Base-by-base conservation (phyloP, 108 stramenopile species). In the Ochromonas danica region DNA sequence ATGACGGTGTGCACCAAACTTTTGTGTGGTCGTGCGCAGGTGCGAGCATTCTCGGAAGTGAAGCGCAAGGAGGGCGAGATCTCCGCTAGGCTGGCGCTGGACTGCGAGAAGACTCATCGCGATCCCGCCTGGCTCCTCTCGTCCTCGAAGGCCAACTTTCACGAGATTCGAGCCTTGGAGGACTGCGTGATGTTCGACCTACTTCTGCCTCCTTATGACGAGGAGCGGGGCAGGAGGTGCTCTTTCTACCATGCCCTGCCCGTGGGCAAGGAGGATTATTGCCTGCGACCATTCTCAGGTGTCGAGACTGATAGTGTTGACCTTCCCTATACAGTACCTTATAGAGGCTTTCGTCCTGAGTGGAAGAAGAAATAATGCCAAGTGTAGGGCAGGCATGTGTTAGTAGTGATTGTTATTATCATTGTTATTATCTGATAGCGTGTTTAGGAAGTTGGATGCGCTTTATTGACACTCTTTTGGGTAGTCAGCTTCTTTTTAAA, bases 1-100 rank as follows among this genome's bases (percentile, higher is more conserved):
- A 57, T 57, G 51, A 57, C 51, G 17, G 51, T 57, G 10, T 57
- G 51, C 51, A 57, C 17, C 51, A 57, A 57, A 57, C 51, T 57
- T 22, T 22, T 57, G 17, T 22, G 51, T 22, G 51, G 51, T 22
- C 17, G 22, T 17, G 51, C 22, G 22, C 51, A 57, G 17, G 22
- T 57, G 10, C 51, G 51, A 10, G 10, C 51, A 22, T 57, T 57
- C 22, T 57, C 51, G 10, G 17, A 22, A 17, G 17, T 57, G 17
- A 10, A 22, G 22, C 51, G 51, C 51, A 57, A 22, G 17, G 51
- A 57, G 51, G 22, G 51, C 51, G 22, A 57, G 51, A 22, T 22
- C 10, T 57, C 51, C 51, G 51, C 10, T 22, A 22, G 22, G 51
- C 51, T 57, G 17, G 22, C 51, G 17, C 17, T 57, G 51, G 22